Conservation (phyloP, 352 stramenopile genomes). For the Globisporangium abappressorium region DNA sequence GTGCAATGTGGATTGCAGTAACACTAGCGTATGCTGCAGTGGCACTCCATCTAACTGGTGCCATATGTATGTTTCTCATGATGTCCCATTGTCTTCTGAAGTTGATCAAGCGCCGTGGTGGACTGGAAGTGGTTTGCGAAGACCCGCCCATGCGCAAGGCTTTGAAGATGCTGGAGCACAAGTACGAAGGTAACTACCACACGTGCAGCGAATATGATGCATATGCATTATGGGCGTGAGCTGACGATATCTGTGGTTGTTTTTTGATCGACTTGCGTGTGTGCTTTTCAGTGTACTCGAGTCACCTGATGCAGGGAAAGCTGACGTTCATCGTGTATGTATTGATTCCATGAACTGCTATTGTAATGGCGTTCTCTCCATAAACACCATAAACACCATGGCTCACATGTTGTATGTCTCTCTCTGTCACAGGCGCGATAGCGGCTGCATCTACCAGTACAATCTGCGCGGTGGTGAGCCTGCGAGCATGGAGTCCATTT, state of each 20-base stretch:
- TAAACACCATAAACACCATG: not conserved
- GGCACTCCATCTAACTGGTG: not conserved
- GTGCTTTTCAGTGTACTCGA: slow-evolving; percentile 51
- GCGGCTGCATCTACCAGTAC: slow-evolving; percentile 51
- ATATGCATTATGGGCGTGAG: not conserved
- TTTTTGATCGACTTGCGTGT: not conserved
- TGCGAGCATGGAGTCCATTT: slow-evolving; percentile 35
- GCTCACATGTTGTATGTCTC: not conserved
- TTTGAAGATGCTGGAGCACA: slow-evolving; percentile 41
- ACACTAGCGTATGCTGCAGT: not conserved
- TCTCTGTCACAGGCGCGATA: slow-evolving; percentile 35
- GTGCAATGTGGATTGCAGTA: too few relatives aligned
- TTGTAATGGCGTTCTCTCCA: not conserved
- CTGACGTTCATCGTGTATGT: slow-evolving; percentile 62
- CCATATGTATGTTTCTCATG: not conserved
- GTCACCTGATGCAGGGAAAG: slow-evolving; percentile 54
- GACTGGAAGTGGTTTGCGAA: slow-evolving; percentile 52
- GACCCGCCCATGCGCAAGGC: slow-evolving; percentile 51
- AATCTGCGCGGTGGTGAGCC: slow-evolving; percentile 53
- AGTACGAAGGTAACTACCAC: slow-evolving; percentile 30
- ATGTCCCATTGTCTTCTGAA: slow-evolving; percentile 8
- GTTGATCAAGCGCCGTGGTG: slow-evolving; percentile 48
- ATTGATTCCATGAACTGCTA: not conserved
- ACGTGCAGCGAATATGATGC: not conserved
- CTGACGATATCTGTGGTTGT: not conserved